Evolutionary conservation across 768 basidiomycete genomes (phyloP).

Genomic region (Amanita fuliginea): DNA sequence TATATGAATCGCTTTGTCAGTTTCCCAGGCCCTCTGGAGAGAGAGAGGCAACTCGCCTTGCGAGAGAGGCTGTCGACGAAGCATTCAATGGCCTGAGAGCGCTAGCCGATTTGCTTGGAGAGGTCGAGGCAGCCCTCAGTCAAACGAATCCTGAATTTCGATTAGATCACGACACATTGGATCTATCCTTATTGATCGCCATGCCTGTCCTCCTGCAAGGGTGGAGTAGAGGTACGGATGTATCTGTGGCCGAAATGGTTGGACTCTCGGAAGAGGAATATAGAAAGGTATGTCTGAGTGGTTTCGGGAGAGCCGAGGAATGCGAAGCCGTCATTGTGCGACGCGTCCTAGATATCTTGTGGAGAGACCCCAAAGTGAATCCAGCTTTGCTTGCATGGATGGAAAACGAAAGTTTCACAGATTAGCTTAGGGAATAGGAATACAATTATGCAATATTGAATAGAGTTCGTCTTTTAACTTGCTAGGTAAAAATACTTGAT

Average conservation of each 20-base stretch:
- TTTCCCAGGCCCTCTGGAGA: slow-evolving; percentile 52
- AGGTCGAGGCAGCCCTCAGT: slow-evolving; percentile 20
- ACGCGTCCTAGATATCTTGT: slow-evolving; percentile 42
- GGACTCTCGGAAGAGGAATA: slow-evolving; percentile 54
- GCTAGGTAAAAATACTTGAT: not conserved
- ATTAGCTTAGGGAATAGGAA: slow-evolving; percentile 10
- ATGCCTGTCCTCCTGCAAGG: slow-evolving; percentile 55
- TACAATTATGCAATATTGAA: not conserved
- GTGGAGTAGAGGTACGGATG: slow-evolving; percentile 22
- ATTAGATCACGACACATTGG: slow-evolving; percentile 43
- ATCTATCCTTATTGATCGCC: slow-evolving; percentile 65
- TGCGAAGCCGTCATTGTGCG: slow-evolving; percentile 49
- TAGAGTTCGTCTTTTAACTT: not conserved
- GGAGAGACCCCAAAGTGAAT: slow-evolving; percentile 18
- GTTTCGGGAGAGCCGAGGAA: slow-evolving; percentile 73
- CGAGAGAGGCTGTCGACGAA: slow-evolving; percentile 76
- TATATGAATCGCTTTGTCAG: slow-evolving; percentile 48
- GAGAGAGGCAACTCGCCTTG: slow-evolving; percentile 38
- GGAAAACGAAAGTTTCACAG: slow-evolving; percentile 29
- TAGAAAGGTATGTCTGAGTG: slow-evolving; percentile 54
- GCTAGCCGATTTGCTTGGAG: slow-evolving; percentile 45
- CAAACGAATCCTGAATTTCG: slow-evolving; percentile 19
- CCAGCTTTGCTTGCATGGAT: slow-evolving; percentile 37
- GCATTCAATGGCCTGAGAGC: slow-evolving; percentile 57
- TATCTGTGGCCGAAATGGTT: slow-evolving; percentile 42